phyloP scores from a whole-genome alignment of 352 stramenopile species.

The Pythium periplocum region DNA sequence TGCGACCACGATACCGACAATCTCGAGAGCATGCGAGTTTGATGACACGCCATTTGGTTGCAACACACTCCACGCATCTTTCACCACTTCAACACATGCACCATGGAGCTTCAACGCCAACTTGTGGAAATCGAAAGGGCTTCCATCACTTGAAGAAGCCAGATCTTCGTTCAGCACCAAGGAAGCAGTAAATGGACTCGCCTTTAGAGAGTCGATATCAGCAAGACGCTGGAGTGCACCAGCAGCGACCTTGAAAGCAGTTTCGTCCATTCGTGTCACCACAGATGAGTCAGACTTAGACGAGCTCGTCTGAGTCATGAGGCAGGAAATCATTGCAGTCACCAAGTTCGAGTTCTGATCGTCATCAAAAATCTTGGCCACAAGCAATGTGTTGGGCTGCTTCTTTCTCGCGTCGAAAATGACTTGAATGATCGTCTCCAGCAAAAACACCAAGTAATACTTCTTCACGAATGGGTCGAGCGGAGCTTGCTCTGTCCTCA shows the following conservation, averaged over 20 bases:
- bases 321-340: conserved; percentile 8
- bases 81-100: conserved; percentile 46
- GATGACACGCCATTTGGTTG: conserved; percentile 18
- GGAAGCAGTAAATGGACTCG: conserved; percentile 56
- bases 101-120: conserved; percentile 60
- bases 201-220: conserved; percentile 60
- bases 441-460: conserved; percentile 72
- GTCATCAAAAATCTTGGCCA: conserved; percentile 47
- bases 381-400: conserved; percentile 63
- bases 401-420: conserved; percentile 78
- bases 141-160: conserved; percentile 6
- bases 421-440: conserved; percentile 72
- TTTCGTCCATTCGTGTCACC: conserved; percentile 51
- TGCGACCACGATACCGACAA: conserved; percentile 37
- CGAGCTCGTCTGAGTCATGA: conserved; percentile 6
- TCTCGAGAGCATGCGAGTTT: too few species aligned
- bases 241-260: conserved; percentile 63
- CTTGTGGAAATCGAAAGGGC: conserved; percentile 39
- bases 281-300: not conserved
- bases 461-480: conserved; percentile 60
- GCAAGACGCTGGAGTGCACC: conserved; percentile 55
- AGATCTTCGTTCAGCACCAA: conserved; percentile 51
- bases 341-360: conserved; percentile 1
- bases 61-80: conserved; percentile 32
- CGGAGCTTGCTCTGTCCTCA: conserved; percentile 14